Evolutionary conservation across 1,284 basidiomycete species (phyloP).

Genomic region (Sporisorium iseilematis-ciliati): DNA sequence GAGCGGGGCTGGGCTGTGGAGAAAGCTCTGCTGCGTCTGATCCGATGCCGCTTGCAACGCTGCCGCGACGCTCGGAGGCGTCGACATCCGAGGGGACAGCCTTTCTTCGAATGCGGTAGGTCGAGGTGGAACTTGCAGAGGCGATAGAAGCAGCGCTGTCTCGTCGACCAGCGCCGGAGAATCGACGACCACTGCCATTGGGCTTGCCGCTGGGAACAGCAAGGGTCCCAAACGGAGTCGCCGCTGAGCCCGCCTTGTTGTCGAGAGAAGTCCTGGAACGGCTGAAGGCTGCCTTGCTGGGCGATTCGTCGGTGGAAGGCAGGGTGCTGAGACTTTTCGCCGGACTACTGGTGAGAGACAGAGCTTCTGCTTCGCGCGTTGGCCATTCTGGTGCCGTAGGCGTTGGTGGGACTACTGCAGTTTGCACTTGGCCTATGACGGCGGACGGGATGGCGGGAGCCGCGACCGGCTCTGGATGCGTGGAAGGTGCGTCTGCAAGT

Average conservation of each 20-base stretch:
- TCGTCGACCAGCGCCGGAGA: conserved; percentile 10
- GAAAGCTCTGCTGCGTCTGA: conserved; percentile 9
- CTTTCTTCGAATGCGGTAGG: conserved; percentile 47
- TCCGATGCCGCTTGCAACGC: conserved; percentile 4
- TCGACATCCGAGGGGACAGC: conserved; percentile 41
- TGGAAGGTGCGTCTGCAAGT: background rate
- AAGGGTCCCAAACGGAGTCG: conserved; percentile 30
- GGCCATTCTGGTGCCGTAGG: conserved; percentile 18
- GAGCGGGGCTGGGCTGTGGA: conserved; percentile 18
- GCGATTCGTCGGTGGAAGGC: background rate
- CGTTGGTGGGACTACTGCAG: conserved; percentile 28
- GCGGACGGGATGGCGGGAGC: conserved; percentile 26
- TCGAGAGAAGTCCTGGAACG: conserved; percentile 17
- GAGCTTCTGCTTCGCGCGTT: background rate
- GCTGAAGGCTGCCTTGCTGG: conserved; percentile 1
- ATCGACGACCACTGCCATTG: conserved; percentile 8
- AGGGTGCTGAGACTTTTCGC: conserved; percentile 16
- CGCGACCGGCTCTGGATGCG: conserved; percentile 4
- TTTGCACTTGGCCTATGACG: conserved; percentile 1
- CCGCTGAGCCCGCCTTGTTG: background rate
- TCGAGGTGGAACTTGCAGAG: conserved; percentile 47
- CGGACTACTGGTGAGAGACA: conserved; percentile 28
- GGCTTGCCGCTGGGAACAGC: conserved; percentile 15
- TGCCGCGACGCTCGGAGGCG: conserved; percentile 20
- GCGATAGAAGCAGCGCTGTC: conserved; percentile 32